Evolutionary conservation across 805 yeast species (phyloP), one percentile per base, ranked within the genome.

Genomic region (Yarrowia divulgata): DNA sequence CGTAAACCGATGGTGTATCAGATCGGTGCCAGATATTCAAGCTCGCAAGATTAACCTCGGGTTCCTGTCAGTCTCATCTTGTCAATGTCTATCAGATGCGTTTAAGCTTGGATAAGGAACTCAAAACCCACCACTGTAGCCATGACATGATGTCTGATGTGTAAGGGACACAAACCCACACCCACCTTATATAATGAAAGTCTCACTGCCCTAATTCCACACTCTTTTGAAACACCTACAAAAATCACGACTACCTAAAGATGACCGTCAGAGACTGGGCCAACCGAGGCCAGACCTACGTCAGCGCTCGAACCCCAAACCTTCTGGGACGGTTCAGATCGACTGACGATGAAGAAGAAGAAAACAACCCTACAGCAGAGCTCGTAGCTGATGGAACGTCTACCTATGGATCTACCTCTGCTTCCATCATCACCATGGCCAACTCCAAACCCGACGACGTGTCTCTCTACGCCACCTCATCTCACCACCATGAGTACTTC

Each of bases 401-500:
- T 5, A 40, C 45, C 19, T 57, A 42, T 42, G 63, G 63, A 10
- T 57, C 63, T 7, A 57, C 63, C 1, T 9, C 46, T 2, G 63
- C 63, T 6, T 57, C 63, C 6, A 29, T 42, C 8, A 39, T 57
- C 19, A 57, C 63, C 7, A 57, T 57, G 63, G 63, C 63, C 8
- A 57, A 57, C 63, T 57, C 63, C 16, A 57, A 40, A 12, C 63
- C 63, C 14, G 63, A 57, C 8, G 63, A 57, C 23, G 63, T 57
- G 10, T 57, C 63, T 29, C 63, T 57, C 23, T 57, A 57, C 9
- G 63, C 66, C 14, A 45, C 66, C 3, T 43, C 50, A 1, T 43
- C 52, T 2, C 66, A 60, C 29, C 52, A 60, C 42, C 66, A 60
- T n/a, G 66, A 60, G 32, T 60, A 60, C 42, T 60, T 60, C 52